phyloP scores from a whole-genome alignment of 140 eudicot genomes.

The Ambrosia hybrid region DNA sequence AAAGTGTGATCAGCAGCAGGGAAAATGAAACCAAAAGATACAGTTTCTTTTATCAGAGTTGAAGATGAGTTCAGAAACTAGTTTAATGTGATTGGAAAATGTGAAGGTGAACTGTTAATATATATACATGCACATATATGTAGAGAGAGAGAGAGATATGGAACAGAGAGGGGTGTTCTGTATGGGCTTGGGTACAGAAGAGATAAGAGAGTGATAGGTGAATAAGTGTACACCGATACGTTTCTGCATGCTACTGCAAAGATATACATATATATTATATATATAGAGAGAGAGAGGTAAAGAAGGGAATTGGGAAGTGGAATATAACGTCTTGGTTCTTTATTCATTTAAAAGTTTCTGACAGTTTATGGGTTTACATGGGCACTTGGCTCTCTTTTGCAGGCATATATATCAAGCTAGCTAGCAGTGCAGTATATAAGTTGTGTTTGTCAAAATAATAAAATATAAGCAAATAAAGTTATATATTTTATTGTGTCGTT shows the following conservation, averaged over 20 bases:
- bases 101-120: constrained; percentile 43
- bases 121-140: constrained; percentile 6
- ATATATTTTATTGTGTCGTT: neutral
- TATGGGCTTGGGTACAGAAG: constrained; percentile 76
- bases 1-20: constrained; percentile 25
- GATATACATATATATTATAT: neutral
- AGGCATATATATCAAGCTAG: constrained; percentile 18
- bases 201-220: constrained; percentile 70
- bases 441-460: constrained; percentile 9
- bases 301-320: constrained; percentile 57
- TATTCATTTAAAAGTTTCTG: constrained; percentile 38
- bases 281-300: neutral
- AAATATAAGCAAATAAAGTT: neutral
- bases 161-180: constrained; percentile 37
- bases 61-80: constrained; percentile 33
- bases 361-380: constrained; percentile 56
- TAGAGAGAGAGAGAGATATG: constrained; percentile 14
- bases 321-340: constrained; percentile 40
- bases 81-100: constrained; percentile 47
- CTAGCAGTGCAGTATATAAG: neutral
- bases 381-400: constrained; percentile 51
- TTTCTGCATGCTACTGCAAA: constrained; percentile 47
- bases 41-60: constrained; percentile 16
- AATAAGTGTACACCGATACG: constrained; percentile 47
- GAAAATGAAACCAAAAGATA: constrained; percentile 23